A percentile compares a stretch with the other conserved stretches of the same genome.
These are phyloP conservation scores for Aspergillus alliaceus DNA, from an alignment of 2,329 filamentous ascomycete species.

Conservation along the genomic window DNA sequence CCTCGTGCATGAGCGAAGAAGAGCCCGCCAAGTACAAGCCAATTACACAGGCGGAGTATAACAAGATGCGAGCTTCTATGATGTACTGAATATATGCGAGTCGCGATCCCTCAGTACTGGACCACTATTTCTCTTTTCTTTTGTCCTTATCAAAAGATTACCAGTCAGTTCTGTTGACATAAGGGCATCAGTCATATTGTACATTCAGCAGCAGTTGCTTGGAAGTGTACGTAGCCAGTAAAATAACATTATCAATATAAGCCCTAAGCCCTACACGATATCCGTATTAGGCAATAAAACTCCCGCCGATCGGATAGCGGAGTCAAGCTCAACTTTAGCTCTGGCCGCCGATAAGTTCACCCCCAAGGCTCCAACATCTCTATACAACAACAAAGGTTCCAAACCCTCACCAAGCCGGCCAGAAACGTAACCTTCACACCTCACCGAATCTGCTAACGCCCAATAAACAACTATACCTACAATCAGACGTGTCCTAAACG, in stretches of 20 bases:
- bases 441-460: background rate
- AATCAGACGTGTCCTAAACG: background rate
- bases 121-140: no score
- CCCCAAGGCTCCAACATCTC: background rate
- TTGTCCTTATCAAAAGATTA: background rate
- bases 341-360: slow-evolving; percentile 14
- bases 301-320: slow-evolving; percentile 6
- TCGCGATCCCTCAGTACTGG: background rate
- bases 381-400: background rate
- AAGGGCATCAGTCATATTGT: no score
- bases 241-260: background rate
- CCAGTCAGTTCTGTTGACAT: background rate
- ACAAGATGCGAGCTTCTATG: slow-evolving; percentile 33
- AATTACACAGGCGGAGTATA: slow-evolving; percentile 43
- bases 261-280: slow-evolving; percentile 23
- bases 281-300: slow-evolving; percentile 9
- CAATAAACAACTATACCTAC: background rate
- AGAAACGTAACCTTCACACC: background rate
- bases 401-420: background rate
- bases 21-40: slow-evolving; percentile 54
- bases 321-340: slow-evolving; percentile 10
- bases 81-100: slow-evolving; percentile 10
- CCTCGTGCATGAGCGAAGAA: slow-evolving; percentile 44
- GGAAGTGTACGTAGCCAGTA: no score
- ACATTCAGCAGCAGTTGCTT: no score